A percentile compares a stretch with the other conserved stretches of the same genome.
phyloP scores from a whole-genome alignment of 257 asterid genomes.

The Linaria vulgaris region DNA sequence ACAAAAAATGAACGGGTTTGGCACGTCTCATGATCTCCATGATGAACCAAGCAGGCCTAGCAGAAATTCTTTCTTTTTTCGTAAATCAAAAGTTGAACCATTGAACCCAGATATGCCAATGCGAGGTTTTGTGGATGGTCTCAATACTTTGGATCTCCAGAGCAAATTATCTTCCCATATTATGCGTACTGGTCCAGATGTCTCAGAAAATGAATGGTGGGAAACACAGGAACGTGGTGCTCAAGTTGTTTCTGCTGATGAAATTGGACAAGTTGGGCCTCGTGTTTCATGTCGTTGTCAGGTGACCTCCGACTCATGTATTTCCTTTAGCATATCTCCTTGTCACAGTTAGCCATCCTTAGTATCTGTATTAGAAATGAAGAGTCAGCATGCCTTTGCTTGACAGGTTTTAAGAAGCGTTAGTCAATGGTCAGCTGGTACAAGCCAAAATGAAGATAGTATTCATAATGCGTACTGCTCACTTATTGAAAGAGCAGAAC shows the following conservation, averaged over 20 bases:
- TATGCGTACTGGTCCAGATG: slow-evolving; percentile 42
- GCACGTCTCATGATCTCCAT: slow-evolving; percentile 37
- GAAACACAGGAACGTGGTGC: slow-evolving; percentile 85
- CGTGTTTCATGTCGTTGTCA: slow-evolving; percentile 87
- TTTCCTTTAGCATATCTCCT: background rate
- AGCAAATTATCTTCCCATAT: slow-evolving; percentile 49
- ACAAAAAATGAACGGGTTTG: slow-evolving; percentile 44
- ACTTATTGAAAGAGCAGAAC: slow-evolving; percentile 90
- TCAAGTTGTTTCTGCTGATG: slow-evolving; percentile 76
- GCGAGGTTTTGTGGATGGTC: slow-evolving; percentile 89
- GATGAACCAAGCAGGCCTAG: slow-evolving; percentile 59
- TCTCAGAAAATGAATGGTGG: slow-evolving; percentile 75
- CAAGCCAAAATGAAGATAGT: slow-evolving; percentile 92
- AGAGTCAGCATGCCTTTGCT: slow-evolving; percentile 28
- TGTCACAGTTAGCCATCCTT: slow-evolving; percentile 9
- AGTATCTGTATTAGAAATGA: no score
- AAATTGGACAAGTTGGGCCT: slow-evolving; percentile 93
- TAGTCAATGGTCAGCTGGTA: slow-evolving; percentile 99
- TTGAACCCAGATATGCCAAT: slow-evolving; percentile 69
- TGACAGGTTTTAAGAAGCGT: slow-evolving; percentile 87
- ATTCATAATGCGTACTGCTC: slow-evolving; percentile 91
- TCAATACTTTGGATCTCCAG: slow-evolving; percentile 16
- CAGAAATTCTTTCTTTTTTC: slow-evolving; percentile 69
- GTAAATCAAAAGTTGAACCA: slow-evolving; percentile 66
- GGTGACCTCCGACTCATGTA: slow-evolving; percentile 46